Evolutionary conservation across 805 yeast species (phyloP), one percentile per base, ranked within the genome.

Genomic region (Candida taoyuanica): DNA sequence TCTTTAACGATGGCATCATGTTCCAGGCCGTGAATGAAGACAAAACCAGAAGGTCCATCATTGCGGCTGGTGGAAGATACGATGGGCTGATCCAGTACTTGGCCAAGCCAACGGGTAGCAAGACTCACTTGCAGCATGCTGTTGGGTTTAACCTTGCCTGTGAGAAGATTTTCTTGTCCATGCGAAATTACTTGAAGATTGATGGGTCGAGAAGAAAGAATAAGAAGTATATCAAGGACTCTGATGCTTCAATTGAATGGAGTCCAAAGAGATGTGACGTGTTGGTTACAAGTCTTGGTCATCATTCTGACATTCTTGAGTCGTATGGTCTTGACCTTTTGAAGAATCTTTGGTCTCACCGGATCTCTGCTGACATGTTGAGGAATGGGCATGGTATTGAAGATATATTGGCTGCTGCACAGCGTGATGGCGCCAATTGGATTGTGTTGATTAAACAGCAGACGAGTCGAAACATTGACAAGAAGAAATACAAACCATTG

Each of bases 21-120:
- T 93, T 91, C 56, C 95, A 87, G 49, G 86, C 85, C 0, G 74
- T 87, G 2, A 74, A 78, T 46, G 83, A 85, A 38, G 81, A 78
- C 44, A 69, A 54, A 56, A 51, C 65, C 66, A 53, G 40, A 48
- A 53, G 36, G 47, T 65, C 56, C 29, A 46, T 81, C 23, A 65
- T 93, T 29, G 93, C 93, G 13, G 91, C 93, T 0, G 99, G 99
- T 31, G 99, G 99, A 3, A 68, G 99, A 39, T 93, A 88, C 55
- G 98, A 91, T 52, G 66, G 69, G 16, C 67, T 93, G 47, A 74
- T 88, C 12, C 66, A 76, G 3, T 70, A 79, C 14, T 70, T 87
- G 43, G 74, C 91, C 0, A 78, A 85, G 47, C 71, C 77, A 1
- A 62, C 74, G 42, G 56, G 67, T 16, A 60, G 56, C 4, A 55